Conservation (phyloP, 2,329 filamentous ascomycete genomes). For the Catunica adiposa region DNA sequence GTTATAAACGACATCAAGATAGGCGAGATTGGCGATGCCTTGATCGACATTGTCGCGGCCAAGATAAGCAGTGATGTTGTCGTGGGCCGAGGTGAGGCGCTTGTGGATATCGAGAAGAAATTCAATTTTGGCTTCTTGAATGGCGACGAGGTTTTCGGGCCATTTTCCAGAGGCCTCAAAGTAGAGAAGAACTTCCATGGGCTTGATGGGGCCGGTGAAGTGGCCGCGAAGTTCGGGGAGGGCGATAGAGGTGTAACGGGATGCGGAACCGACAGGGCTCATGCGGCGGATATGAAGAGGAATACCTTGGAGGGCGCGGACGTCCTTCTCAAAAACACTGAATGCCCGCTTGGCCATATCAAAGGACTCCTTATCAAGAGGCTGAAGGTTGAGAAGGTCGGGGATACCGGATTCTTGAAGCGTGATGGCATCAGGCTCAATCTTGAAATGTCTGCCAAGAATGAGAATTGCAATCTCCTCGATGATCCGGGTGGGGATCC, state of each 20-base stretch:
- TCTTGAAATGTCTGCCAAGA: conserved; percentile 50
- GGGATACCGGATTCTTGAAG: conserved; percentile 36
- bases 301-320: conserved; percentile 64
- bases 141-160: conserved; percentile 81
- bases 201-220: conserved; percentile 20
- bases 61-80: conserved; percentile 47
- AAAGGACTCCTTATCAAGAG: conserved; percentile 42
- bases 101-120: conserved; percentile 66
- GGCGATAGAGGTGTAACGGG: conserved; percentile 55
- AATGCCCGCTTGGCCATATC: conserved; percentile 54
- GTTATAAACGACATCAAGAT: conserved; percentile 64
- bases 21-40: conserved; percentile 59
- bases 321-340: conserved; percentile 54
- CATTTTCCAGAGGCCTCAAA: conserved; percentile 88
- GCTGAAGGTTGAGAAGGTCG: conserved; percentile 29
- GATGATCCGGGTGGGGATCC: conserved; percentile 47
- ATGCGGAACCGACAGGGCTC: conserved; percentile 50
- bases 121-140: conserved; percentile 85
- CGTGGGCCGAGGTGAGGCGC: conserved; percentile 45
- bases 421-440: conserved; percentile 35
- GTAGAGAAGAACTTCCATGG: conserved; percentile 67
- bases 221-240: conserved; percentile 24
- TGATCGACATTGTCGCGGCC: conserved; percentile 63
- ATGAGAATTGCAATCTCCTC: conserved; percentile 66
- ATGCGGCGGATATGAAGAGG: conserved; percentile 77